These are phyloP conservation scores for Silene conica DNA, from an alignment of 148 eudicot genomes.

Conservation along the genomic window DNA sequence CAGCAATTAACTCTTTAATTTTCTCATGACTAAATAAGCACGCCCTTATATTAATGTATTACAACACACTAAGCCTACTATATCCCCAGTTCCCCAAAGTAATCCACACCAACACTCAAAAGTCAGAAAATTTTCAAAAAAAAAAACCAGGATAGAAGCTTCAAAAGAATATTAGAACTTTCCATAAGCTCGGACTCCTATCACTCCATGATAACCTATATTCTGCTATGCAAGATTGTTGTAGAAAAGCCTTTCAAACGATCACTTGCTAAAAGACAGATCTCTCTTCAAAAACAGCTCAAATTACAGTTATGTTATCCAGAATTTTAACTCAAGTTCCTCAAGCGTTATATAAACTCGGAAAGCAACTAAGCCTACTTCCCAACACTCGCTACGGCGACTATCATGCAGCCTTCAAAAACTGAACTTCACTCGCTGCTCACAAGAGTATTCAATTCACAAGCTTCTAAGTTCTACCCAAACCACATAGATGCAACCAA, in stretches of 20 bases:
- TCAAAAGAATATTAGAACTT: not conserved
- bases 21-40: not conserved
- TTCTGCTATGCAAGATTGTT: too few relatives aligned
- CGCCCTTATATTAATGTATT: not conserved
- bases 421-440: not conserved
- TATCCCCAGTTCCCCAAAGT: not conserved
- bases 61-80: not conserved
- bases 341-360: not conserved
- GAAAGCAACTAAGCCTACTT: not conserved
- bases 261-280: not conserved
- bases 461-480: not conserved
- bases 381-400: not conserved
- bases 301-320: not conserved
- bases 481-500: not conserved
- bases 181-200: not conserved
- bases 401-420: not conserved
- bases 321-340: not conserved
- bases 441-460: not conserved
- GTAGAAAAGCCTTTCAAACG: too few relatives aligned
- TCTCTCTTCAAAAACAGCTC: not conserved
- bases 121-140: not conserved
- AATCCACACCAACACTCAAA: not conserved
- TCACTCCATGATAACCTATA: not conserved
- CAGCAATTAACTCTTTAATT: not conserved
- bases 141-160: too few relatives aligned